A percentile compares a stretch with the other conserved stretches of the same genome.
Conservation (phyloP, 1,284 basidiomycete species). For the Xerocomus nothofagi region DNA sequence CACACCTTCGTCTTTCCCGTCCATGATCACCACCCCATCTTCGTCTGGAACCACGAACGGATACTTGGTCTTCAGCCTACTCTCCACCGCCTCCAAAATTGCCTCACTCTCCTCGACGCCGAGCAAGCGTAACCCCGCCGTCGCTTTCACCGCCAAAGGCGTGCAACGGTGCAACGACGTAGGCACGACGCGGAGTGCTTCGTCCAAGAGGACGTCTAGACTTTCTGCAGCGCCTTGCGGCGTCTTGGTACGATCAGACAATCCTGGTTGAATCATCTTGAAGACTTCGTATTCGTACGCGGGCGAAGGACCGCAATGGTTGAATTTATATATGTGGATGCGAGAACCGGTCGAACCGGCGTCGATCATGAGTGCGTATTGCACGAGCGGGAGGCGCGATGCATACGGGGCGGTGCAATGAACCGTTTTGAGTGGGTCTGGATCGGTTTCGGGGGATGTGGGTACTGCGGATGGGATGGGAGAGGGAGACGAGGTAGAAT, state of each 20-base stretch:
- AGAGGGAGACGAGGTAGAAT: constrained; percentile 5
- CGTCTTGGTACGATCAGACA: constrained; percentile 57
- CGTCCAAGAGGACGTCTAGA: constrained; percentile 80
- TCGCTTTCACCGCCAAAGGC: constrained; percentile 92
- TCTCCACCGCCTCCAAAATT: constrained; percentile 79
- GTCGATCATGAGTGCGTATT: constrained; percentile 97
- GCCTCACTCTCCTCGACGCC: constrained; percentile 65
- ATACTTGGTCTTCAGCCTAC: constrained; percentile 63
- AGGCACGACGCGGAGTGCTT: constrained; percentile 81
- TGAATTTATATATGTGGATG: constrained; percentile 98
- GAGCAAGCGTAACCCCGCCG: constrained; percentile 86
- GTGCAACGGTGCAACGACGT: constrained; percentile 69
- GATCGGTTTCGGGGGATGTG: constrained; percentile 61
- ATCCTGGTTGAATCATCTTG: constrained; percentile 78
- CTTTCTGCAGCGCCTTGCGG: constrained; percentile 75
- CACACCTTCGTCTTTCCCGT: constrained; percentile 95
- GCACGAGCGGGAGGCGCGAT: constrained; percentile 59
- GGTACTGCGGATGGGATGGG: constrained; percentile 28
- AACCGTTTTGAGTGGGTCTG: constrained; percentile 62
- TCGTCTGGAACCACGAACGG: constrained; percentile 72
- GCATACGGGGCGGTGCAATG: constrained; percentile 63
- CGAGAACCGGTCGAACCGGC: constrained; percentile 97
- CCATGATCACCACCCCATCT: constrained; percentile 85
- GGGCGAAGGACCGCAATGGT: constrained; percentile 82
- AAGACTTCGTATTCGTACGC: constrained; percentile 94